Base-by-base conservation (phyloP, 23 red algal genomes). In the Chondrus crispus region DNA sequence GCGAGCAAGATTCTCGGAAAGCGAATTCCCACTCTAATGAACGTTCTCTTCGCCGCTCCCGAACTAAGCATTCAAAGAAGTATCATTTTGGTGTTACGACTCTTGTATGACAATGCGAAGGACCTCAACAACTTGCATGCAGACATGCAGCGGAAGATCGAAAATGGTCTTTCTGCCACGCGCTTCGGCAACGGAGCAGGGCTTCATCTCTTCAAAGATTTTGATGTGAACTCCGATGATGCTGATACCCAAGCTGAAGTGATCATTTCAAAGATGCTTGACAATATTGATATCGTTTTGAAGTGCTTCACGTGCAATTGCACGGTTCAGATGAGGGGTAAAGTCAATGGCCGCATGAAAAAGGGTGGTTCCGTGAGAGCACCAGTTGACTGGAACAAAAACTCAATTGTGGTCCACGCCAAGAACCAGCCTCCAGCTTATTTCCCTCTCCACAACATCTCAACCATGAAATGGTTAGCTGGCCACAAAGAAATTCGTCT, bases 31-130 rank as follows among this genome's bases (percentile, higher is more conserved):
- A 45, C 43, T 26, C 50, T 80, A 51, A 62, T 90, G 51, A 52
- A 90, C 32, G 43, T 75, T 35, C 60, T 90, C 39, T 62, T 44
- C 50, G 54, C 38, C 6, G 69, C 69, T 12, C 72, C 87, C 0
- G 87, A 90, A 51, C 53, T 90, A 19, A 90, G 87, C 73, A 81
- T 90, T 30, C 87, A 90, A 78, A 55, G 87, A 42, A 90, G 87
- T 78, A 69, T 90, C 64, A 80, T 48, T n/a, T 3, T 90, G 50
- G 52, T 64, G 3, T 46, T 90, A 20, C 49, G 74, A 32, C 49
- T 44, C 12, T 47, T 90, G 52, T 90, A 80, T 80, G 72, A 78
- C 22, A 11, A 46, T 20, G 26, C 37, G 1, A 42, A 37, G n/a
- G 43, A 77, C n/a, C 43, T 40, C n/a, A 38, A 40, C 22, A 35